Evolutionary conservation across 805 yeast genomes (phyloP).

Genomic region (Pichia paraexigua): DNA sequence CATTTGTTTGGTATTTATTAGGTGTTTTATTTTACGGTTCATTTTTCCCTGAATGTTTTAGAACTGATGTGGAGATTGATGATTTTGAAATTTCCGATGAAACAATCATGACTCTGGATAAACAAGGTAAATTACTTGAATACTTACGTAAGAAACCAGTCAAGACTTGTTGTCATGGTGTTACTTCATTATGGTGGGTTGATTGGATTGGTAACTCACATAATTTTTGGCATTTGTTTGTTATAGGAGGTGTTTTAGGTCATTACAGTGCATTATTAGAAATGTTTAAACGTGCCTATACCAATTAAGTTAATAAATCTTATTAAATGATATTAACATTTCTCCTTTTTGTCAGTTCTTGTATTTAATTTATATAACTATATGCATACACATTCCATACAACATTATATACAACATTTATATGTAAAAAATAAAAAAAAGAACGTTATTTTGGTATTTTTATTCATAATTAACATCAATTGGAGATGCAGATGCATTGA

Average conservation of each 20-base stretch:
- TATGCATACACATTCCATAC: not conserved
- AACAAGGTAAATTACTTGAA: constrained; percentile 19
- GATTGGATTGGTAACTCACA: constrained; percentile 73
- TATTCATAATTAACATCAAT: constrained; percentile 4
- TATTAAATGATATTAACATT: too few species aligned
- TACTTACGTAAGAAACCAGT: constrained; percentile 39
- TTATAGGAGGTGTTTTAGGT: constrained; percentile 80
- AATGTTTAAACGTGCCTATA: constrained; percentile 41
- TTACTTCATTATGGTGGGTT: constrained; percentile 73
- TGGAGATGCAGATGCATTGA: constrained; percentile 6
- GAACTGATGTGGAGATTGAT: constrained; percentile 58
- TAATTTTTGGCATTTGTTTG: constrained; percentile 91
- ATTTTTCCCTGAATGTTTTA: constrained; percentile 82
- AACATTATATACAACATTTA: not conserved
- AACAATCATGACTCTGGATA: constrained; percentile 25
- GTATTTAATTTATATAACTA: not conserved
- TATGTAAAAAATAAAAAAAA: not conserved
- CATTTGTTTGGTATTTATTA: constrained; percentile 62
- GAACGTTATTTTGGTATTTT: not conserved
- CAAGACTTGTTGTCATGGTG: constrained; percentile 24
- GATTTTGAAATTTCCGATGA: constrained; percentile 30
- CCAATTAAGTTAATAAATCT: not conserved
- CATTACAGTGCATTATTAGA: constrained; percentile 75
- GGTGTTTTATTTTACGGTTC: constrained; percentile 89
- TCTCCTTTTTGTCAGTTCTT: not conserved